Base-by-base conservation (phyloP, 164 flowering plant species). In the Cinnamomum chago region DNA sequence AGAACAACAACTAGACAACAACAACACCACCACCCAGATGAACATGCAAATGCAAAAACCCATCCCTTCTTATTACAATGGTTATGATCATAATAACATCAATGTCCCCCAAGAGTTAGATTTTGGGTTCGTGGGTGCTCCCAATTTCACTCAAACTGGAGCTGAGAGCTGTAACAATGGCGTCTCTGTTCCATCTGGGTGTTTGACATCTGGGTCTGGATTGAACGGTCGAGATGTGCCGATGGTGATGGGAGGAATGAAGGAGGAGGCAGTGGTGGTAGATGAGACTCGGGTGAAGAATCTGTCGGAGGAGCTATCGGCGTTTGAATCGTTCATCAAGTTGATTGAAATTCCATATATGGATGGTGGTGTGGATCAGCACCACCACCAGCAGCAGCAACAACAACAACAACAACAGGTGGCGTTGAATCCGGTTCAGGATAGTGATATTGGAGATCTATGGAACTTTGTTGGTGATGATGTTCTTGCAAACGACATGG, bases 301-400 rank as follows among this genome's bases (percentile, higher is more conserved):
- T 77, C 83, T 92, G 51, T 86, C 93, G 2, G 90, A 92, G 73
- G 98, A 92, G 80, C 83, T 94, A 5, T 86, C 86, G 89, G 95
- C 90, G 5, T 92, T 82, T 50, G 98, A 94, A 76, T 74, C 85
- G 1, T 84, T 65, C 74, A 91, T 94, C 92, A 90, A 85, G 76
- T 91, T 94, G 67, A 89, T 87, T 70, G 88, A 91, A 74, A 83
- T 89, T 52, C 95, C 96, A 10, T 90, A 89, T 74, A 80, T 86
- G 28, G 96, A 86, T 22, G 95, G 95, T 15, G 73, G 72, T 5
- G 28, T 7, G 30, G 72, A 72, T 3, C 84, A 86, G 68, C 81
- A 90, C n/a, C n/a, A n/a, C n/a, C n/a, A n/a, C n/a, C n/a, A 3
- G 28, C 7, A 50, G 12, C 15, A 3, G 30, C 9, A 50, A 23